Evolutionary conservation across 2,329 filamentous ascomycete genomes (phyloP).

Genomic region (Emericellopsis cladophorae): DNA sequence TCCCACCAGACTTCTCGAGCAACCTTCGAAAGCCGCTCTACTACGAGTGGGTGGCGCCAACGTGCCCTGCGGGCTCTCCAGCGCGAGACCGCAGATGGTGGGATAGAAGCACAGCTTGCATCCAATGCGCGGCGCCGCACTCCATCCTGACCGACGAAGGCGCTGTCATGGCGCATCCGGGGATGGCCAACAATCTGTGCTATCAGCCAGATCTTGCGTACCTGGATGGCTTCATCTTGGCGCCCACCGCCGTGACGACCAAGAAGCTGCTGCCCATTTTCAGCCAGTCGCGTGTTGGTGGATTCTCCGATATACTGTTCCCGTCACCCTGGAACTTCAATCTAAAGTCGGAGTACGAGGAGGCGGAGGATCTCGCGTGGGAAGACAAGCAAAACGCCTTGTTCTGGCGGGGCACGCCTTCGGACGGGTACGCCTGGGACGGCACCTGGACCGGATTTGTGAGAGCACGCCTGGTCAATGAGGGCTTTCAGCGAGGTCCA

Average conservation of each 20-base stretch:
- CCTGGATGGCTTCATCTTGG: constrained; percentile 37
- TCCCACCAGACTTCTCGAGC: constrained; percentile 7
- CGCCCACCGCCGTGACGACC: constrained; percentile 35
- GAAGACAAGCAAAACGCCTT: constrained; percentile 31
- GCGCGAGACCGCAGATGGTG: constrained; percentile 26
- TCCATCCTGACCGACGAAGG: constrained; percentile 13
- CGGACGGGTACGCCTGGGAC: constrained; percentile 25
- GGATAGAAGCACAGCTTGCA: constrained; percentile 21
- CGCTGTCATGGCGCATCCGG: constrained; percentile 29
- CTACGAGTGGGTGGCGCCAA: constrained; percentile 19
- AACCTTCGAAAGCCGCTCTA: constrained; percentile 15
- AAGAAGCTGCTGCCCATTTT: constrained; percentile 39
- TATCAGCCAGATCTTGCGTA: constrained; percentile 32
- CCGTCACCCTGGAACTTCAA: constrained; percentile 46
- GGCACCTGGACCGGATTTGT: constrained; percentile 49
- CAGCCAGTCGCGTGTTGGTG: constrained; percentile 38
- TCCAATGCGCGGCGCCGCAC: constrained; percentile 20
- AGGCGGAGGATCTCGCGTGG: constrained; percentile 32
- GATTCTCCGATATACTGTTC: constrained; percentile 39
- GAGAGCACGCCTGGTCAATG: constrained; percentile 52
- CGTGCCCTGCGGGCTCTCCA: constrained; percentile 32
- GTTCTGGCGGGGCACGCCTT: constrained; percentile 48
- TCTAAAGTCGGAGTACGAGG: constrained; percentile 39
- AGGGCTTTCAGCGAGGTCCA: constrained; percentile 28
- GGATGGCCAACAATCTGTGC: constrained; percentile 36